phyloP scores from a whole-genome alignment of 139 green algal species.

The Chlorella sp. region DNA sequence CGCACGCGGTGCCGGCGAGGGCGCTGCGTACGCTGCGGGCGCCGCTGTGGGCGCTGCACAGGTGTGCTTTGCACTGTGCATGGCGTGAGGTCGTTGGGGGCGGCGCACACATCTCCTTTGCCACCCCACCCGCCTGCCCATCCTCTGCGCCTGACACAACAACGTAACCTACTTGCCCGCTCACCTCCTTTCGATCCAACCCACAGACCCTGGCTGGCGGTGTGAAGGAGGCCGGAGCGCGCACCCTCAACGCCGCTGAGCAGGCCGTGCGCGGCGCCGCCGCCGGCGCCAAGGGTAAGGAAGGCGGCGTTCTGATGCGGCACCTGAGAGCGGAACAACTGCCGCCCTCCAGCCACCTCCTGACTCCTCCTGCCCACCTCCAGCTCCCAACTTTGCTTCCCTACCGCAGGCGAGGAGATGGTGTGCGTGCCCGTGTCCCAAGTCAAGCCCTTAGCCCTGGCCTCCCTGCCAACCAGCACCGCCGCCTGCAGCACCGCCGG shows the following conservation, averaged over 20 bases:
- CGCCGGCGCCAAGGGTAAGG: constrained; percentile 6
- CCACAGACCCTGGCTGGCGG: neutral
- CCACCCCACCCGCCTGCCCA: neutral
- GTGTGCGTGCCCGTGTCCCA: constrained; percentile 9
- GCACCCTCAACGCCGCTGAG: neutral
- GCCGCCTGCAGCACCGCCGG: no score
- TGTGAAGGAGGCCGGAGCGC: neutral
- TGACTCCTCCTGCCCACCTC: neutral
- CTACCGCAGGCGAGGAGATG: neutral
- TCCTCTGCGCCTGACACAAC: no score
- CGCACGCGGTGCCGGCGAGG: neutral
- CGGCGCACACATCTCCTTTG: no score
- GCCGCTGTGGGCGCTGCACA: constrained; percentile 14
- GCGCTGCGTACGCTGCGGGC: constrained; percentile 17
- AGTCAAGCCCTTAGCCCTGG: constrained; percentile 3
- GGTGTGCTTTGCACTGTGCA: neutral
- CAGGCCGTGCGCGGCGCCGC: constrained; percentile 3
- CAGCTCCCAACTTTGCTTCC: neutral
- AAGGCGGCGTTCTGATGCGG: no score
- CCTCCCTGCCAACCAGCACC: constrained; percentile 9
- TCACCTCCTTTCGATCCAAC: neutral
- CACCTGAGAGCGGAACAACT: no score
- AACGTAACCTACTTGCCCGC: no score
- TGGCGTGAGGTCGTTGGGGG: no score
- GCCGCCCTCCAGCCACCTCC: no score